Conservation (phyloP, 2,329 filamentous ascomycete species). For the Pseudopyrenochaeta lycopersici region DNA sequence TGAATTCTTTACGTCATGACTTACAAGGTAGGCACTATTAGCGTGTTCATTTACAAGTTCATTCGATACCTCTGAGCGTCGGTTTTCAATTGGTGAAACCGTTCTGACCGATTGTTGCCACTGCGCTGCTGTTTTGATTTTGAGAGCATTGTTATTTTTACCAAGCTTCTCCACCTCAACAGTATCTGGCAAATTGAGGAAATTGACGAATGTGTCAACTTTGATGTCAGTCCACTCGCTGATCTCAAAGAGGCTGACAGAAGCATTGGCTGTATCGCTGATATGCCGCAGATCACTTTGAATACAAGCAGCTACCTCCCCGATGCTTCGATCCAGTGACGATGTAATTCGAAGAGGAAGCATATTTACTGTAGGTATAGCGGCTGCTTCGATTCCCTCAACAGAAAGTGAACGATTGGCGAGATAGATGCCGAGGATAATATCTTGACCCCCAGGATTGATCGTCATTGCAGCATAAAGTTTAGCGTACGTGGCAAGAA, state of each 20-base stretch:
- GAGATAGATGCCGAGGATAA: constrained; percentile 82
- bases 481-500: constrained; percentile 76
- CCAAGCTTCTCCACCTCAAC: constrained; percentile 14
- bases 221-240: constrained; percentile 75
- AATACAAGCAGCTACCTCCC: constrained; percentile 66
- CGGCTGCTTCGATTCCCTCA: constrained; percentile 59
- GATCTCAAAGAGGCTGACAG: constrained; percentile 75
- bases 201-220: constrained; percentile 82
- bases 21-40: constrained; percentile 50
- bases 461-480: constrained; percentile 51
- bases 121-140: constrained; percentile 22
- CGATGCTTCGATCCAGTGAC: constrained; percentile 46
- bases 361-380: constrained; percentile 80
- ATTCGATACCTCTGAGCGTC: constrained; percentile 18
- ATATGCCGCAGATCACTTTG: constrained; percentile 75
- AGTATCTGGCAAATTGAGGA: constrained; percentile 66
- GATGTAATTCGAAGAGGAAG: constrained; percentile 72
- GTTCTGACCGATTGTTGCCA: constrained; percentile 32
- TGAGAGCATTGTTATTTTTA: constrained; percentile 14
- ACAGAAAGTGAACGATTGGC: constrained; percentile 73
- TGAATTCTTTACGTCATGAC: constrained; percentile 8
- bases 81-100: constrained; percentile 13
- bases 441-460: constrained; percentile 39
- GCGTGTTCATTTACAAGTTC: constrained; percentile 34
- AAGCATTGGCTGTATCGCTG: constrained; percentile 62